phyloP scores from a whole-genome alignment of 2,329 filamentous ascomycete species.

The Zasmidium cellare region DNA sequence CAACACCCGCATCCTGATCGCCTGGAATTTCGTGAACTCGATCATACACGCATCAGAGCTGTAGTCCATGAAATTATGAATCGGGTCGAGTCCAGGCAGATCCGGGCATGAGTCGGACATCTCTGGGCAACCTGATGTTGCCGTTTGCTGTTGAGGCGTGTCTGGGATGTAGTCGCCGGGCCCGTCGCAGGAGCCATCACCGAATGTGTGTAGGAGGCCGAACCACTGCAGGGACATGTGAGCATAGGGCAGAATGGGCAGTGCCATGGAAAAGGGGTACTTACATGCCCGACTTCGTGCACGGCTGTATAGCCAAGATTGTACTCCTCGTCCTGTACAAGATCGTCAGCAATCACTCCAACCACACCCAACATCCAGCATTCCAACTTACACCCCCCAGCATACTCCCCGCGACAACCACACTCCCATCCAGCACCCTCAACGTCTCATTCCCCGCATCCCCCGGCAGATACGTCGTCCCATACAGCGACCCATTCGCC shows the following conservation, averaged over 20 bases:
- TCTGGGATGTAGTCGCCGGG: constrained; percentile 43
- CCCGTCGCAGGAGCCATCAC: constrained; percentile 33
- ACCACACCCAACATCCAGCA: not conserved
- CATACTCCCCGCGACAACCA: not conserved
- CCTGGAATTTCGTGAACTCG: not conserved
- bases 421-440: not conserved
- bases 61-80: constrained; percentile 7
- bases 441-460: not conserved
- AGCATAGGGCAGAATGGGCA: not conserved
- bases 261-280: constrained; percentile 38
- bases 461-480: constrained; percentile 29
- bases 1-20: not conserved
- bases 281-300: constrained; percentile 41
- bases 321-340: constrained; percentile 35
- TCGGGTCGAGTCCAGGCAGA: not conserved
- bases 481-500: constrained; percentile 24
- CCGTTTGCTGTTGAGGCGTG: constrained; percentile 27
- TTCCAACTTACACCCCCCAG: not conserved
- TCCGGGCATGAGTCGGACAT: not conserved
- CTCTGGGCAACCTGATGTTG: not conserved
- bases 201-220: constrained; percentile 12
- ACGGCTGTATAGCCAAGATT: constrained; percentile 42
- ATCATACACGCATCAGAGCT: not conserved
- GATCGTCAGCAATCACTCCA: not conserved
- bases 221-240: not conserved